A percentile compares a stretch with the other conserved stretches of the same genome.
These are phyloP conservation scores for Plenodomus lindquistii DNA, from an alignment of 2,329 filamentous ascomycete genomes.

Conservation along the genomic window DNA sequence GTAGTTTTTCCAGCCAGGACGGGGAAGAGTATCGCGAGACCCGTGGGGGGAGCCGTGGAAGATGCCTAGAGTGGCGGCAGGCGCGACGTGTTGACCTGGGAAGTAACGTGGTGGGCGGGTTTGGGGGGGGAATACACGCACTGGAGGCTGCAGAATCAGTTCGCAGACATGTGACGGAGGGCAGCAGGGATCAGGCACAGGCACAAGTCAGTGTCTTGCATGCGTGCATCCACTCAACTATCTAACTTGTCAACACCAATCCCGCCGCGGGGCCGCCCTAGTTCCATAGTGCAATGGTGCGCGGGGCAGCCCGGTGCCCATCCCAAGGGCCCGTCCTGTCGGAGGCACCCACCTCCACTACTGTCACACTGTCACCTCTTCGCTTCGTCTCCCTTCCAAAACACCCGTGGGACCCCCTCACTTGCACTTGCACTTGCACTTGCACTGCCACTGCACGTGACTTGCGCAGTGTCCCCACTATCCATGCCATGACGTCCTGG, in stretches of 20 bases:
- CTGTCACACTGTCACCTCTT: too few relatives aligned
- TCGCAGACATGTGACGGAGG: background rate
- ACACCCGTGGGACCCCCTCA: too few relatives aligned
- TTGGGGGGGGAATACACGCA: background rate
- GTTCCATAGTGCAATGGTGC: too few relatives aligned
- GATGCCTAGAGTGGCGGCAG: slow-evolving; percentile 8
- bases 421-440: background rate
- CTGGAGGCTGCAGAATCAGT: background rate
- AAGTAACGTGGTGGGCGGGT: slow-evolving; percentile 2
- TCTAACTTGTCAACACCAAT: too few relatives aligned
- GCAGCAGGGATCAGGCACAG: background rate
- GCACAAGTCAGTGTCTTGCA: background rate
- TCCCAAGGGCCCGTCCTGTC: too few relatives aligned
- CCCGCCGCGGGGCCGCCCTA: too few relatives aligned
- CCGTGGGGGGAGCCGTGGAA: background rate
- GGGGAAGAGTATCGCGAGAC: slow-evolving; percentile 8
- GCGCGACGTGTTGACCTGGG: background rate
- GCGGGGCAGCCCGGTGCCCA: too few relatives aligned
- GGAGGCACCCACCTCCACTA: too few relatives aligned
- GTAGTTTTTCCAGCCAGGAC: slow-evolving; percentile 24
- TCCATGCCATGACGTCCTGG: background rate
- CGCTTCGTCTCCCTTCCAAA: too few relatives aligned
- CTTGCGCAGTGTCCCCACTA: background rate
- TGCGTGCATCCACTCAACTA: background rate
- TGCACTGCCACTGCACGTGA: too few relatives aligned